Evolutionary conservation across 2,329 filamentous ascomycete species (phyloP), one percentile per base, ranked within the genome.

Genomic region (Talaromyces albobiverticillius): DNA sequence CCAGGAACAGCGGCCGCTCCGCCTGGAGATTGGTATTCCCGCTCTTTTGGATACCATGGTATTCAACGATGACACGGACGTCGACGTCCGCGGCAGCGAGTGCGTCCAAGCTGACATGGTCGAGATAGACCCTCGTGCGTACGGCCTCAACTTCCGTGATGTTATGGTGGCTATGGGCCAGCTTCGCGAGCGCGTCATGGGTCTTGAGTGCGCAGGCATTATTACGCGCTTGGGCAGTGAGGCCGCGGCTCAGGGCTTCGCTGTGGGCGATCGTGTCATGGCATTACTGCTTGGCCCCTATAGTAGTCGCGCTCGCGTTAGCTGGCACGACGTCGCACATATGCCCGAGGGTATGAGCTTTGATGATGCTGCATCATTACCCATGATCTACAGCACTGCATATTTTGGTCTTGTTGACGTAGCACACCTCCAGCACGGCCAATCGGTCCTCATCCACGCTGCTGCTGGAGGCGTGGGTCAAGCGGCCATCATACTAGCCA

Each of bases 121-220:
- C 51, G 71, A 76, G 54, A 65, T 77, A 4, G 58, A 72, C 25
- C 48, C 65, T 1, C 61, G 62, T 42, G 66, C 70, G 0, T 59
- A 60, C 10, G 73, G 71, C 2, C 20, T 80, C 54, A 81, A 77
- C 61, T 76, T 75, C 58, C 70, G 70, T 29, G 77, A 81, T 53
- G 65, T 75, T 2, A 66, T 78, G 59, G 70, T 73, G 3, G 69
- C 71, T 38, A 49, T 62, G 16, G 61, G 57, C 11, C 60, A 63
- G 29, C 40, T 65, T 13, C 42, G 50, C 8, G 57, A 59, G 22
- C 40, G 47, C 14, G 55, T 34, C 2, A 56, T 70, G 8, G 62
- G 61, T 6, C 64, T 72, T 0, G 79, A 82, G 49, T 67, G 61
- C 49, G 53, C 60, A 13, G 69, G 63, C 8, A 51, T 63, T 29